These are phyloP conservation scores for Ophiognomonia clavigignenti-juglandacearum DNA, from an alignment of 2,329 filamentous ascomycete species.

Conservation along the genomic window DNA sequence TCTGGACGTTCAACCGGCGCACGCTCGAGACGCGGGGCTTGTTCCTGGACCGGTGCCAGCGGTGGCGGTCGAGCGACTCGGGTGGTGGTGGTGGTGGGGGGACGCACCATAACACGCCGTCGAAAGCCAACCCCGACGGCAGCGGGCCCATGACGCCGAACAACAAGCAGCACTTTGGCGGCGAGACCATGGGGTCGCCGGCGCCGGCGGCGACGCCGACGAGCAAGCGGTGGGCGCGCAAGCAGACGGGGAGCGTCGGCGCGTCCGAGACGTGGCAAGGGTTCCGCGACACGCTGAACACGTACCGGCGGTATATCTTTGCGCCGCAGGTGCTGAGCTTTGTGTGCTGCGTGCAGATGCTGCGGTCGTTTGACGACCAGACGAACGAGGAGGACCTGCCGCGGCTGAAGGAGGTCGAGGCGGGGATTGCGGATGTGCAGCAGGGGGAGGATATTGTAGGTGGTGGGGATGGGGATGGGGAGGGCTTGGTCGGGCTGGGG, in stretches of 20 bases:
- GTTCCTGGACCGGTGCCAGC: constrained; percentile 18
- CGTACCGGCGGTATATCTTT: constrained; percentile 17
- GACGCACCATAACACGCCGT: neutral
- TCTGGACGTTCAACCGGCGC: constrained; percentile 22
- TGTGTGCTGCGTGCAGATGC: constrained; percentile 18
- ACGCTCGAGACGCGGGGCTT: constrained; percentile 18
- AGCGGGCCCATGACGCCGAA: constrained; percentile 3
- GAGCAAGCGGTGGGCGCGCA: constrained; percentile 7
- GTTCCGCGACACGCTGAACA: constrained; percentile 19
- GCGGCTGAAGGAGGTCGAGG: constrained; percentile 16
- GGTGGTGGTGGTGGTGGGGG: neutral
- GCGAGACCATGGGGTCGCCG: neutral
- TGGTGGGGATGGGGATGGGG: neutral
- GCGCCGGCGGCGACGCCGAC: neutral
- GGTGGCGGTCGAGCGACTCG: constrained; percentile 3
- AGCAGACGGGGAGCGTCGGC: neutral
- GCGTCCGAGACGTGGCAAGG: constrained; percentile 14
- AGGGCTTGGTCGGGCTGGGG: no score
- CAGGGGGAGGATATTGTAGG: neutral
- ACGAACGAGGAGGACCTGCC: constrained; percentile 16
- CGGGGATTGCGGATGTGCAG: constrained; percentile 8
- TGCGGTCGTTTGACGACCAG: constrained; percentile 21
- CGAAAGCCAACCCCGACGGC: neutral
- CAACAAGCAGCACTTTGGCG: neutral
- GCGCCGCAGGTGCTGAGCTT: constrained; percentile 22